A percentile compares a stretch with the other conserved stretches of the same genome.
phyloP scores from a whole-genome alignment of 139 green algal species.

The Tetradesmus lagerheimii region DNA sequence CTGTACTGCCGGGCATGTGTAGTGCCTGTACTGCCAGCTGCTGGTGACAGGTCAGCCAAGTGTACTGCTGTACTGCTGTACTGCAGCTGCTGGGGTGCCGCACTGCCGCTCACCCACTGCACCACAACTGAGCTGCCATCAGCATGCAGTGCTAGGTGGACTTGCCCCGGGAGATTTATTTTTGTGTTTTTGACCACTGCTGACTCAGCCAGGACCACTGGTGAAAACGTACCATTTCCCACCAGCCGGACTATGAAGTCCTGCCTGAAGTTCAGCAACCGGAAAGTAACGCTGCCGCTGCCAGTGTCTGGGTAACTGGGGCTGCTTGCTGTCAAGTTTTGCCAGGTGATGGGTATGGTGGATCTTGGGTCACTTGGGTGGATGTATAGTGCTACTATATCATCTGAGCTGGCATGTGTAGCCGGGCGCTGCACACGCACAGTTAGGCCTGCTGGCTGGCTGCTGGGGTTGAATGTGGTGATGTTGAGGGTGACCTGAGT shows the following conservation, averaged over 20 bases:
- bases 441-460: not conserved
- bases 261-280: conserved; percentile 8
- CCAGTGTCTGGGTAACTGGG: not conserved
- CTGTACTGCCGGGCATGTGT: not conserved
- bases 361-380: not conserved
- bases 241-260: conserved; percentile 1
- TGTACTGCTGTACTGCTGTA: not conserved
- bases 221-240: not conserved
- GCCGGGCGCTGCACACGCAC: not conserved
- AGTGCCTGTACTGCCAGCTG: not conserved
- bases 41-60: not conserved
- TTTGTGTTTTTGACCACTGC: not conserved
- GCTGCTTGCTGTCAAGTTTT: not conserved
- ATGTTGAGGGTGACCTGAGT: not conserved
- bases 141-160: conserved; percentile 21
- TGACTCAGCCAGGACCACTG: conserved; percentile 12
- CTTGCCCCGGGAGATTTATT: not conserved
- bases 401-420: not conserved
- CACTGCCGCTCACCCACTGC: conserved; percentile 19
- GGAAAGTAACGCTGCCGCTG: not conserved
- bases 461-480: not conserved
- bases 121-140: conserved; percentile 21
- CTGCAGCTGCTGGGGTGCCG: not conserved
- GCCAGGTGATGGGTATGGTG: not conserved
- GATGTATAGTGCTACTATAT: conserved; percentile 17